phyloP scores from a whole-genome alignment of 2,329 filamentous ascomycete genomes.

The Talaromyces piceae region DNA sequence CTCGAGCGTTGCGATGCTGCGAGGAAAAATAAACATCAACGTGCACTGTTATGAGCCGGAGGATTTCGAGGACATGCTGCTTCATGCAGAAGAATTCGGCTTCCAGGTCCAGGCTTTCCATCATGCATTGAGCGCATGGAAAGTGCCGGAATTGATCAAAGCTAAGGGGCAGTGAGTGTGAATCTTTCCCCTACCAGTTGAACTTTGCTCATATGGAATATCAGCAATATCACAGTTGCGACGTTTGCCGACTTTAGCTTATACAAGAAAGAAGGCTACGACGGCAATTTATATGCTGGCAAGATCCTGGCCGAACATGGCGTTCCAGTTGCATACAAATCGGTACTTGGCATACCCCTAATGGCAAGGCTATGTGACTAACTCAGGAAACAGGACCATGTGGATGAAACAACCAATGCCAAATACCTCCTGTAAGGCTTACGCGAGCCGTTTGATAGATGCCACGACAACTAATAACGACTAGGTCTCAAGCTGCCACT shows the following conservation, averaged over 20 bases:
- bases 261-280: conserved; percentile 62
- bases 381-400: conserved; percentile 24
- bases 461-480: not conserved
- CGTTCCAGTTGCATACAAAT: conserved; percentile 64
- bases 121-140: conserved; percentile 60
- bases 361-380: not conserved
- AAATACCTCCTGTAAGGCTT: conserved; percentile 33
- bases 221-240: conserved; percentile 48
- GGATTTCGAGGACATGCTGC: conserved; percentile 61
- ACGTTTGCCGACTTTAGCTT: conserved; percentile 66
- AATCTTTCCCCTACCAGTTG: not conserved
- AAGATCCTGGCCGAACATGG: conserved; percentile 59
- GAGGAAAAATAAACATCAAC: conserved; percentile 62
- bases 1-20: conserved; percentile 53
- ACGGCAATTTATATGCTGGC: conserved; percentile 58
- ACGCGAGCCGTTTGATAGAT: not conserved
- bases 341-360: conserved; percentile 19
- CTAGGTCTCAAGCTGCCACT: conserved; percentile 42
- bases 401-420: conserved; percentile 27
- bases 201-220: conserved; percentile 44
- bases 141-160: conserved; percentile 53
- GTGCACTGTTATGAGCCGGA: conserved; percentile 65
- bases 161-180: conserved; percentile 15
- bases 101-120: conserved; percentile 62
- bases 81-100: conserved; percentile 65